Percentiles rank a stretch among this genome's conserved stretches.
Conservation (phyloP, 805 yeast species). For the Cyberlindnera nakhonratchasimensis region DNA sequence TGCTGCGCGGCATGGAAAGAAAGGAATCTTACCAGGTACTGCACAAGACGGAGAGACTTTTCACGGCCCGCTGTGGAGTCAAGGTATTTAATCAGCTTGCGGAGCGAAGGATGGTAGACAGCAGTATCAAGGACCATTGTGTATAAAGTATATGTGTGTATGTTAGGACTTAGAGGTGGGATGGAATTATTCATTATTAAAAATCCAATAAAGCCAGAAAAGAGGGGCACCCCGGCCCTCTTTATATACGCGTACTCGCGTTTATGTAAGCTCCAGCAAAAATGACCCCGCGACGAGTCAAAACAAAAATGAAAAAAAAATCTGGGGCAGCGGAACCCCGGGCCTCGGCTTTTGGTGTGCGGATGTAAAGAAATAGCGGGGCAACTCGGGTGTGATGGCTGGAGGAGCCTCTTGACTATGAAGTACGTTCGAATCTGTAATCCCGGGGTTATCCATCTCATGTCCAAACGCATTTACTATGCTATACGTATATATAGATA, state of each 20-base stretch:
- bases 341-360: constrained; percentile 9
- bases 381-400: constrained; percentile 5
- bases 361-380: constrained; percentile 6
- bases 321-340: constrained; percentile 16
- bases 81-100: constrained; percentile 57
- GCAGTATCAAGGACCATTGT: constrained; percentile 64
- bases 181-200: too few relatives aligned
- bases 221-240: neutral
- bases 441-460: too few relatives aligned
- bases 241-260: neutral
- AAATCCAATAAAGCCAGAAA: neutral
- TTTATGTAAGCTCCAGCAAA: too few relatives aligned
- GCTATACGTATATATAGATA: too few relatives aligned
- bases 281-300: too few relatives aligned
- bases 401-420: constrained; percentile 5
- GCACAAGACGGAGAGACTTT: constrained; percentile 72
- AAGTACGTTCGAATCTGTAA: neutral
- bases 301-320: constrained; percentile 5
- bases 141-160: too few relatives aligned
- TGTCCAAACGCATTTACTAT: too few relatives aligned
- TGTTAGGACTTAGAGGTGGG: too few relatives aligned
- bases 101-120: constrained; percentile 69
- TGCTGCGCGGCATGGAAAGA: constrained; percentile 55
- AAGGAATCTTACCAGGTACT: constrained; percentile 75
- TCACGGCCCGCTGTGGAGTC: constrained; percentile 76